Evolutionary conservation across 2,329 filamentous ascomycete genomes (phyloP), one percentile per base, ranked within the genome.

Genomic region (Huntiella savannae): DNA sequence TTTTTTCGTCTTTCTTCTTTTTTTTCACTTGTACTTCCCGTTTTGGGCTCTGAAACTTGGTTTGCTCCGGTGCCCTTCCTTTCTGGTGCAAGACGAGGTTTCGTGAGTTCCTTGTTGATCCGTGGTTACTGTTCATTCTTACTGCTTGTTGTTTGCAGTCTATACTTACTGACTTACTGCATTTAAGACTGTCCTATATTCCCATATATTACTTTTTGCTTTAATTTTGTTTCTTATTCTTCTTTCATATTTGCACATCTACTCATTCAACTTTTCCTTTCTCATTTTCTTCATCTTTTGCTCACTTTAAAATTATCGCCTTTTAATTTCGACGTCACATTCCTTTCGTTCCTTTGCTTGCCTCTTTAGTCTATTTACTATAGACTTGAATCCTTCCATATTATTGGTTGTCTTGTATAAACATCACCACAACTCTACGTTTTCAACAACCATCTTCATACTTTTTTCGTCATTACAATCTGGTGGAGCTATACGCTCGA

Each of bases 21-120:
- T 12, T 33, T 33, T 42, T 19, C 40, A 28, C 44, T 39, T 42
- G 12, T 34, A n/a, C 15, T 34, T 16, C 40, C 17, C 32, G 4
- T 34, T 34, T 43, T 17, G 40, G 7, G 16, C 40, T 43, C 33
- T 10, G 32, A 15, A 40, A 40, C 12, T 43, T 43, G 40, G 40
- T 43, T 13, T 16, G n/a, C 32, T 43, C 22, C 34, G n/a, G n/a
- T 37, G 17, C 40, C 12, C 35, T 33, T 48, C 37, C 40, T 45
- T 41, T 19, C 33, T 45, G 22, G 41, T 38, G 40, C 22, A 35
- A 34, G 13, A 7, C 8, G 34, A 16, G 10, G 22, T 16, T 33
- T 33, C 34, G 40, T n/a, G 34, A n/a, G 12, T 43, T 16, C 22
- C 33, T 32, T 34, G 5, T 19, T 35, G 22, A 3, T 35, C 15